A percentile compares a stretch with the other conserved stretches of the same genome.
These are phyloP conservation scores for Ehretia macrophylla DNA, from an alignment of 257 asterid species.

Conservation along the genomic window DNA sequence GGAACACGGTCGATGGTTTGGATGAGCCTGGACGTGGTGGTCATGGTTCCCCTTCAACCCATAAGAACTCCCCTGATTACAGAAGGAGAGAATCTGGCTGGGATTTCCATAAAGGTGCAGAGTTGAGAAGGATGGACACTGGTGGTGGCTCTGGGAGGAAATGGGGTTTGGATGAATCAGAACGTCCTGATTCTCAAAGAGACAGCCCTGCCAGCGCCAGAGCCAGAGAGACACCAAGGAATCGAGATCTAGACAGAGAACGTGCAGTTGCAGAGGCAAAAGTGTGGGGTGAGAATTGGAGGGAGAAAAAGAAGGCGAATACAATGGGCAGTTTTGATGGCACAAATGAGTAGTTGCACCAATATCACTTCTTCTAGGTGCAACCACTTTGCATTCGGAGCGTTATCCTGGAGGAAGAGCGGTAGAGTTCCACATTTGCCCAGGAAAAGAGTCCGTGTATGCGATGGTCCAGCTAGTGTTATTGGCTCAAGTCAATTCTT, in stretches of 20 bases:
- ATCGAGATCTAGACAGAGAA: slow-evolving; percentile 69
- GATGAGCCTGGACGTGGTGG: slow-evolving; percentile 39
- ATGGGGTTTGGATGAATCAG: slow-evolving; percentile 64
- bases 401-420: slow-evolving; percentile 3
- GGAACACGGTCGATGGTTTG: slow-evolving; percentile 39
- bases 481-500: slow-evolving; percentile 23
- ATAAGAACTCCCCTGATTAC: slow-evolving; percentile 67
- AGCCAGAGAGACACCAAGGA: slow-evolving; percentile 51
- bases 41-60: slow-evolving; percentile 60
- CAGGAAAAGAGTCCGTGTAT: slow-evolving; percentile 18
- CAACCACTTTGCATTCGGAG: slow-evolving; percentile 2
- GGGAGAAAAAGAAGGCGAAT: slow-evolving; percentile 48
- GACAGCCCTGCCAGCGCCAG: slow-evolving; percentile 68
- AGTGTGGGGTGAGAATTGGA: slow-evolving; percentile 92
- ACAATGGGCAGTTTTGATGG: slow-evolving; percentile 57
- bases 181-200: slow-evolving; percentile 45
- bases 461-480: slow-evolving; percentile 14
- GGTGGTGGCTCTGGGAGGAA: slow-evolving; percentile 59
- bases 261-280: slow-evolving; percentile 90
- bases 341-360: slow-evolving; percentile 30
- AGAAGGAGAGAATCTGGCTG: slow-evolving; percentile 49
- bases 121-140: slow-evolving; percentile 55
- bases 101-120: slow-evolving; percentile 37
- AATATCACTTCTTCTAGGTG: not conserved
- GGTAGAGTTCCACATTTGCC: slow-evolving; percentile 8